Evolutionary conservation across 1,284 basidiomycete species (phyloP), one percentile per base, ranked within the genome.

Genomic region (Agroathelia rolfsii): DNA sequence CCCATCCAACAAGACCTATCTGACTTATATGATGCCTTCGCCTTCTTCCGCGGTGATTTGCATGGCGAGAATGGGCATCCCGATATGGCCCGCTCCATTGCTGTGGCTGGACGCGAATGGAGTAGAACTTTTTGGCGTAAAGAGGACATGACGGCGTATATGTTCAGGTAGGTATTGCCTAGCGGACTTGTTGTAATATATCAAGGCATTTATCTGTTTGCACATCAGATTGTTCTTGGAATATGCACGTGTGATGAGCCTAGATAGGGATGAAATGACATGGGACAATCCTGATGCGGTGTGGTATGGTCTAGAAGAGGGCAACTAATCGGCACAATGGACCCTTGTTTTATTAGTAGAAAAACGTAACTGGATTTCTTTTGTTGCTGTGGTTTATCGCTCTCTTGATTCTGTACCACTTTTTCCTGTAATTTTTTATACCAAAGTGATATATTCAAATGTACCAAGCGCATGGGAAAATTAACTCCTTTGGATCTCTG

Each of bases 21-120:
- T 0, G 71, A 76, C 46, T 43, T 76, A n/a, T 64, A 70, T 45
- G 72, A 78, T 43, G 47, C 59, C 3, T 52, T 76, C 25, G 50
- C 64, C 0, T 80, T 79, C 54, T 78, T 79, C 58, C 59, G 67
- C 0, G 71, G 69, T 3, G 62, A 62, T 32, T 45, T 49, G 6
- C 43, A 56, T 26, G 66, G 62, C 4, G 53, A 64, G 27, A 56
- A 56, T 18, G 64, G 52, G 0, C 72, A 77, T 37, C 73, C 79
- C 33, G 56, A 63, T 1, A 41, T 77, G 23, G 78, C 68, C 0
- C 52, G 55, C 20, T 60, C 64, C 44, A 81, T 82, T 30, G 79
- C 72, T 0, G 38, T 49, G 3, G 63, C 62, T 1, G 78, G 77
- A 0, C 61, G 66, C 26, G 46, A 61, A 14, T 82, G 78, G 78